phyloP scores from a whole-genome alignment of 352 stramenopile genomes.

The Globisporangium splendens region DNA sequence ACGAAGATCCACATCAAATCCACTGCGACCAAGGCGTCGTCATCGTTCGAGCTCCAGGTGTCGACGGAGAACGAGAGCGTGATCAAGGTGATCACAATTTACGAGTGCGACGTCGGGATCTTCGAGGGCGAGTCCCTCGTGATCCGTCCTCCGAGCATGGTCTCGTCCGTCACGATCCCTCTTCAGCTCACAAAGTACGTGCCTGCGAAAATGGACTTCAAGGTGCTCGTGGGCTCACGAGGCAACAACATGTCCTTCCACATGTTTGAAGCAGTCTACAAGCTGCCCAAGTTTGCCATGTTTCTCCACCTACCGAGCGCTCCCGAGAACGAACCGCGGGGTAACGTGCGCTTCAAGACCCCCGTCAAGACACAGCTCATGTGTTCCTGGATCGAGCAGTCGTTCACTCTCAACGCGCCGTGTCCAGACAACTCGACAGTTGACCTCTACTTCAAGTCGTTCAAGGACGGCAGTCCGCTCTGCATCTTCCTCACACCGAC shows the following conservation, averaged over 20 bases:
- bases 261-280: slow-evolving; percentile 80
- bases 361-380: slow-evolving; percentile 73
- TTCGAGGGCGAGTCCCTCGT: slow-evolving; percentile 85
- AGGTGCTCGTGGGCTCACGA: slow-evolving; percentile 75
- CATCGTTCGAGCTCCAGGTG: slow-evolving; percentile 75
- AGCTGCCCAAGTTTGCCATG: slow-evolving; percentile 84
- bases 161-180: slow-evolving; percentile 39
- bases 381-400: slow-evolving; percentile 63
- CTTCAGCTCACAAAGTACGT: slow-evolving; percentile 68
- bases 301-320: slow-evolving; percentile 53
- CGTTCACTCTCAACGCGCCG: slow-evolving; percentile 46
- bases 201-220: slow-evolving; percentile 61
- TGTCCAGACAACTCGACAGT: slow-evolving; percentile 36
- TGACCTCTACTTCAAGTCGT: slow-evolving; percentile 58
- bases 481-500: slow-evolving; percentile 40
- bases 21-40: slow-evolving; percentile 45
- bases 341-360: slow-evolving; percentile 65
- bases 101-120: slow-evolving; percentile 84
- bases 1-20: slow-evolving; percentile 63
- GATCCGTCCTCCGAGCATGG: slow-evolving; percentile 44
- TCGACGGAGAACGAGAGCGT: slow-evolving; percentile 82
- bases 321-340: slow-evolving; percentile 31
- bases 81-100: slow-evolving; percentile 86
- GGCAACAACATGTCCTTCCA: slow-evolving; percentile 79
- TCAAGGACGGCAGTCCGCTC: slow-evolving; percentile 49